A percentile compares a stretch with the other conserved stretches of the same genome.
phyloP scores from a whole-genome alignment of 2,329 filamentous ascomycete genomes.

The Aquanectria penicillioides region DNA sequence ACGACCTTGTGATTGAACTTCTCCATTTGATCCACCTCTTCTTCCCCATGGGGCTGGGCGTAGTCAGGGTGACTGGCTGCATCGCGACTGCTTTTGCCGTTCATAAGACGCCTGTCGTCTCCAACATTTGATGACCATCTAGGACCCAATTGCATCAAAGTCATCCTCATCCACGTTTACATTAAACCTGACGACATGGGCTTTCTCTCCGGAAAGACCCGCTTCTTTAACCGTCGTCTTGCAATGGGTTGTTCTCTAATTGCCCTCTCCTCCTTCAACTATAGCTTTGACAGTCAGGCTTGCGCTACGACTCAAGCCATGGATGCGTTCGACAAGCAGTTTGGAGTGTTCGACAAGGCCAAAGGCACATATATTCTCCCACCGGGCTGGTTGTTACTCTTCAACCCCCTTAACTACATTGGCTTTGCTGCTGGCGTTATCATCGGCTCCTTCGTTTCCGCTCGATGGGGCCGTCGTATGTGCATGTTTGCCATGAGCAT shows the following conservation, averaged over 20 bases:
- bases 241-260: slow-evolving; percentile 25
- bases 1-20: too few species aligned
- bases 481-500: slow-evolving; percentile 49
- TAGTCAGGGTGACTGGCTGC: too few species aligned
- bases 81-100: too few species aligned
- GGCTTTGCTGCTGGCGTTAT: background rate
- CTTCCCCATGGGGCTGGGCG: too few species aligned
- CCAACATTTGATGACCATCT: too few species aligned
- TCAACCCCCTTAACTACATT: slow-evolving; percentile 9
- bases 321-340: slow-evolving; percentile 27
- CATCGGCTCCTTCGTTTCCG: slow-evolving; percentile 15
- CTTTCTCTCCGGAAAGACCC: background rate
- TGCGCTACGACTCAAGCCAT: slow-evolving; percentile 43
- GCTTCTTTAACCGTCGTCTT: background rate
- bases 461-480: slow-evolving; percentile 45
- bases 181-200: too few species aligned
- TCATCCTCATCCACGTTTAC: too few species aligned
- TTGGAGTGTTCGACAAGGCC: slow-evolving; percentile 31
- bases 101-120: too few species aligned
- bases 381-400: background rate
- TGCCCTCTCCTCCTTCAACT: slow-evolving; percentile 46
- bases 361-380: background rate
- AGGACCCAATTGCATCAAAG: too few species aligned
- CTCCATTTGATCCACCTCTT: too few species aligned
- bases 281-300: slow-evolving; percentile 48